These are phyloP conservation scores for Trapa incisa DNA, from an alignment of 345 rosid genomes.

Conservation along the genomic window DNA sequence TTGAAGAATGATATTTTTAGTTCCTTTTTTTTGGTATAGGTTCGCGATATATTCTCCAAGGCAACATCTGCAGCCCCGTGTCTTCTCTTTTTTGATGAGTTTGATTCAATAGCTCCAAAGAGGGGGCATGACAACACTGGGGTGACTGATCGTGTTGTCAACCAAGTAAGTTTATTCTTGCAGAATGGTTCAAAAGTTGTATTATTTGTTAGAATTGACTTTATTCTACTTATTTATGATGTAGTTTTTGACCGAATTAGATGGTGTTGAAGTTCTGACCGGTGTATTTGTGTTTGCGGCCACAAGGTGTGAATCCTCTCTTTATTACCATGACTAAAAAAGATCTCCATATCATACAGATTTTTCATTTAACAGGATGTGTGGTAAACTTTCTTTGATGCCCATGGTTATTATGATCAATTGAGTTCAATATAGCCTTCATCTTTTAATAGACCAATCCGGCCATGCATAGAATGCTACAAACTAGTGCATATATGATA, in stretches of 20 bases:
- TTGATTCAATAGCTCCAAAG: constrained; percentile 96
- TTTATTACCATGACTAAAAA: not conserved
- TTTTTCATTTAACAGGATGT: not conserved
- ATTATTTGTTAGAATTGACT: constrained; percentile 10
- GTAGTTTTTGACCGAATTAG: constrained; percentile 82
- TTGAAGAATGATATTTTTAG: not conserved
- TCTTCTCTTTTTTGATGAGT: constrained; percentile 91
- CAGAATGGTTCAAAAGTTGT: constrained; percentile 6
- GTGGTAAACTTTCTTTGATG: not conserved
- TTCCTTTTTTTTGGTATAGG: constrained; percentile 27
- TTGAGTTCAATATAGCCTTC: not conserved
- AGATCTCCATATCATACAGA: not conserved
- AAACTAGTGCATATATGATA: not conserved
- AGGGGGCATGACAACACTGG: constrained; percentile 98
- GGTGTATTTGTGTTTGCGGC: constrained; percentile 93
- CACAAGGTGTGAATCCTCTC: constrained; percentile 45
- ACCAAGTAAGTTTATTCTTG: constrained; percentile 52
- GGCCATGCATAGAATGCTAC: not conserved
- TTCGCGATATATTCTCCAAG: constrained; percentile 85
- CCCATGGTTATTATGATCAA: no score
- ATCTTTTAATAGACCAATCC: not conserved
- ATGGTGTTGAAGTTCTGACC: constrained; percentile 80
- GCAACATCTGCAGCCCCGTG: constrained; percentile 98
- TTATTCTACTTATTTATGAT: constrained; percentile 8
- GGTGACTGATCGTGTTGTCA: constrained; percentile 94